phyloP scores from a whole-genome alignment of 805 yeast genomes.

The Wickerhamiella alocasiicola region DNA sequence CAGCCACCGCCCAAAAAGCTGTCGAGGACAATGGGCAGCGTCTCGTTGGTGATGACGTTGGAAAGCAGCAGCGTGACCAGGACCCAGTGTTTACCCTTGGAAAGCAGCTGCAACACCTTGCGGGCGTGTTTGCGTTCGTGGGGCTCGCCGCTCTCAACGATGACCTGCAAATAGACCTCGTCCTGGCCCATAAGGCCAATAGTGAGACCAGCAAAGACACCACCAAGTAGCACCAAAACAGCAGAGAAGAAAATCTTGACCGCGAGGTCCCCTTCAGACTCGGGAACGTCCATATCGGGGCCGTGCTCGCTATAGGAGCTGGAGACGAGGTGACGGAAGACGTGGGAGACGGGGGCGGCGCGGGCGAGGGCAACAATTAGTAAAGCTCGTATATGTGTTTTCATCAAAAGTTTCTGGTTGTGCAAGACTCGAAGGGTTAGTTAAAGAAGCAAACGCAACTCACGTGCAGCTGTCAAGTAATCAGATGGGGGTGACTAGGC shows the following conservation, averaged over 20 bases:
- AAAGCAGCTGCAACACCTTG: constrained; percentile 58
- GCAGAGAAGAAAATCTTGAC: constrained; percentile 21
- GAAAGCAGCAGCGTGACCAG: constrained; percentile 74
- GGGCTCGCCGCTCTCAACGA: constrained; percentile 63
- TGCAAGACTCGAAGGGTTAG: no score
- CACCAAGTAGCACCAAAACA: constrained; percentile 28
- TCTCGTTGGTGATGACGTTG: constrained; percentile 87
- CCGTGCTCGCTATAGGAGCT: neutral
- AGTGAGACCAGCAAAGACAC: constrained; percentile 46
- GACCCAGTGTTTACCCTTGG: constrained; percentile 91
- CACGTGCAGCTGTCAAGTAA: constrained; percentile 7
- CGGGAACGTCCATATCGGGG: neutral
- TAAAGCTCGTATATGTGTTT: constrained; percentile 9
- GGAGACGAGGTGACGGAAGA: constrained; percentile 5
- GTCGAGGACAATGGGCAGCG: constrained; percentile 87
- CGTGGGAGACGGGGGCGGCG: constrained; percentile 9
- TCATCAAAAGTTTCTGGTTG: no score
- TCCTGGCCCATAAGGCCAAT: constrained; percentile 96
- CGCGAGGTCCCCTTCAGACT: constrained; percentile 4
- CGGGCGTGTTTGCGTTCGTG: constrained; percentile 57
- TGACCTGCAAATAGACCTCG: constrained; percentile 84
- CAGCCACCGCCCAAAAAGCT: constrained; percentile 93
- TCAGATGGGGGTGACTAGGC: no score
- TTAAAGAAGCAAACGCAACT: constrained; percentile 1
- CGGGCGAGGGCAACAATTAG: constrained; percentile 3